phyloP scores from a whole-genome alignment of 2,329 filamentous ascomycete species.

The Pseudocercospora musae region DNA sequence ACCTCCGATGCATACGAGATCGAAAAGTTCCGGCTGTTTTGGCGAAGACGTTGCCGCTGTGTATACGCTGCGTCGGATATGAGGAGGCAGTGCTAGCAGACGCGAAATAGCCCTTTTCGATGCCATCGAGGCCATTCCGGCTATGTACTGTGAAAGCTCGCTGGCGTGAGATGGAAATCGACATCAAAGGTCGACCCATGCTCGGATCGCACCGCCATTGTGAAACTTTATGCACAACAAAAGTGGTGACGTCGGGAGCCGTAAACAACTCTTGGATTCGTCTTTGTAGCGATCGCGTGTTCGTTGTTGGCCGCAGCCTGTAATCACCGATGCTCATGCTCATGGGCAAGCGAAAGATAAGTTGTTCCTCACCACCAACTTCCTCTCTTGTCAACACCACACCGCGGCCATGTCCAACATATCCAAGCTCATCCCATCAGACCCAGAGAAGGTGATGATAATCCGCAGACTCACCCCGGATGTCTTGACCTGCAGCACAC shows the following conservation, averaged over 20 bases:
- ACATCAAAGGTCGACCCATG: neutral
- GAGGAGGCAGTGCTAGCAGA: conserved; percentile 30
- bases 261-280: neutral
- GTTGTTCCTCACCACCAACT: neutral
- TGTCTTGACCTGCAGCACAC: conserved; percentile 74
- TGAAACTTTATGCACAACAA: neutral
- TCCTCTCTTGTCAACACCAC: neutral
- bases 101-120: conserved; percentile 14
- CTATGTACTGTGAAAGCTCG: neutral
- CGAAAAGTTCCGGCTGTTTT: conserved; percentile 65
- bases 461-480: conserved; percentile 80
- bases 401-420: conserved; percentile 30
- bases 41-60: conserved; percentile 20
- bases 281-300: neutral
- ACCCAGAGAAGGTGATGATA: conserved; percentile 82
- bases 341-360: neutral
- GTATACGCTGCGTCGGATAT: conserved; percentile 28
- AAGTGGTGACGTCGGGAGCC: neutral
- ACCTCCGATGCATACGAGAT: conserved; percentile 27
- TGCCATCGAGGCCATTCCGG: conserved; percentile 5
- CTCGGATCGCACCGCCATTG: neutral
- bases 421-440: conserved; percentile 46
- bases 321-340: neutral
- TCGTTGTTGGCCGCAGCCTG: neutral
- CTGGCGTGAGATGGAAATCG: neutral